A percentile compares a stretch with the other conserved stretches of the same genome.
phyloP scores from a whole-genome alignment of 2,329 filamentous ascomycete species.

The Ambrosiella beaveri region DNA sequence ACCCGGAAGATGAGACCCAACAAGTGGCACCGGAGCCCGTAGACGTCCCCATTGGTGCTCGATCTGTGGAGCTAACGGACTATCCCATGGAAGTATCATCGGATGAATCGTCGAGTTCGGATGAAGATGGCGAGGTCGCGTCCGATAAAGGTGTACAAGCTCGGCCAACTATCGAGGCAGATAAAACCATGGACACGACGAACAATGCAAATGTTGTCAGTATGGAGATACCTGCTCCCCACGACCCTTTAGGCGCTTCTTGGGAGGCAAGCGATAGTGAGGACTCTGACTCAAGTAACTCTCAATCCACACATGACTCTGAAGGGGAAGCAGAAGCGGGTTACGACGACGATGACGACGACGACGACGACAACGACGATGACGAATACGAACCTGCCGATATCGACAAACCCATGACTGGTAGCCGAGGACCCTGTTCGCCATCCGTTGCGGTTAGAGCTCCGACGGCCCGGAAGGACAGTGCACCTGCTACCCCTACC shows the following conservation, averaged over 20 bases:
- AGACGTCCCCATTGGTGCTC: not conserved
- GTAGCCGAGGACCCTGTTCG: not conserved
- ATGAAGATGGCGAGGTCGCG: constrained; percentile 3
- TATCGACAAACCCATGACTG: not conserved
- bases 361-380: not conserved
- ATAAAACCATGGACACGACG: not conserved
- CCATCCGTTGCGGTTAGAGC: not conserved
- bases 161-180: not conserved
- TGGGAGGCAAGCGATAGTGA: not conserved
- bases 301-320: not conserved
- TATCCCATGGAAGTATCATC: constrained; percentile 4
- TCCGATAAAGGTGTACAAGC: not conserved
- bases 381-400: not conserved
- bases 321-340: not conserved
- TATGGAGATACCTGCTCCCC: not conserved
- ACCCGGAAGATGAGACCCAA: not conserved
- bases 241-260: not conserved
- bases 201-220: not conserved
- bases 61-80: not conserved
- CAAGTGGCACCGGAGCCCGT: not conserved
- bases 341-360: not conserved
- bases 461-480: not conserved
- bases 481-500: not conserved
- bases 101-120: not conserved
- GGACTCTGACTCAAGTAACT: not conserved